Percentiles rank a stretch among this genome's conserved stretches.
These are phyloP conservation scores for Teunomyces lycoperdinae DNA, from an alignment of 805 yeast species.

Conservation along the genomic window DNA sequence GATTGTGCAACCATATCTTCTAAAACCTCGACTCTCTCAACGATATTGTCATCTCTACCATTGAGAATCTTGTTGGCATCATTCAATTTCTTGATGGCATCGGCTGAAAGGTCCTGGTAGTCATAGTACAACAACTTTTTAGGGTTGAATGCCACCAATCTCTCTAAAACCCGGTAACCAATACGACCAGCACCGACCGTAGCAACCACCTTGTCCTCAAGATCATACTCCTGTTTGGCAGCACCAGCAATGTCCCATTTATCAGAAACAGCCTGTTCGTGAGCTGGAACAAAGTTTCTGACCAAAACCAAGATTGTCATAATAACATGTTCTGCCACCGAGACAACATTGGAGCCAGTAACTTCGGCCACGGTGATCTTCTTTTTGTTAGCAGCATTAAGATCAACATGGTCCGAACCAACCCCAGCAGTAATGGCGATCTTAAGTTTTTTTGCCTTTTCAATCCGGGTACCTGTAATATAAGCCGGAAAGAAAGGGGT, in stretches of 20 bases:
- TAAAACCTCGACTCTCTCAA: conserved; percentile 55
- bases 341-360: conserved; percentile 76
- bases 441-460: conserved; percentile 68
- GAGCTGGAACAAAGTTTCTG: conserved; percentile 78
- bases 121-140: conserved; percentile 72
- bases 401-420: conserved; percentile 79
- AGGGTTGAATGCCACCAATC: conserved; percentile 70
- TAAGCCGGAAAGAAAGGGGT: conserved; percentile 86
- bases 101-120: conserved; percentile 64
- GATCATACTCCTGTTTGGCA: conserved; percentile 70
- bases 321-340: conserved; percentile 79
- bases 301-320: conserved; percentile 71
- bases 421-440: conserved; percentile 77
- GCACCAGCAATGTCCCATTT: conserved; percentile 74
- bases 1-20: conserved; percentile 66
- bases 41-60: conserved; percentile 57
- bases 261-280: conserved; percentile 58
- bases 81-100: conserved; percentile 41
- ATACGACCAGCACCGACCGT: conserved; percentile 83
- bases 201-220: conserved; percentile 74
- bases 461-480: conserved; percentile 63
- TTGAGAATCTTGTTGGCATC: conserved; percentile 34
- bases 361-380: conserved; percentile 73
- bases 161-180: conserved; percentile 71
- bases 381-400: conserved; percentile 61